A percentile compares a stretch with the other conserved stretches of the same genome.
Evolutionary conservation across 108 stramenopile species (phyloP).

Genomic region (Aurantiochytrium sp.): DNA sequence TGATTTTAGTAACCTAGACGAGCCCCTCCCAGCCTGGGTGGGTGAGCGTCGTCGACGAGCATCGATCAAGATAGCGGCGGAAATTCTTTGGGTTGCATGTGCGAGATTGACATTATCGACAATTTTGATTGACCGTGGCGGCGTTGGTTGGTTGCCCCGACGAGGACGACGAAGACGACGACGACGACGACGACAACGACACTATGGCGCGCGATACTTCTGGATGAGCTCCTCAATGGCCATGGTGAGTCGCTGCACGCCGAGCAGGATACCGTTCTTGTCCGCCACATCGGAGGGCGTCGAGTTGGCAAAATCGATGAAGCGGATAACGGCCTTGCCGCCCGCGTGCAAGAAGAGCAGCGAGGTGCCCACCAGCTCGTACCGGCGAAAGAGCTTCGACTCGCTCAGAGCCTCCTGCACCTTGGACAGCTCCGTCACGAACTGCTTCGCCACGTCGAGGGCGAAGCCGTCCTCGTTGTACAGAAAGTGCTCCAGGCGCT

Average conservation of each 20-base stretch:
- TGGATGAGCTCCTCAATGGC: background rate
- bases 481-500: background rate
- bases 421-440: background rate
- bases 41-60: too few species aligned
- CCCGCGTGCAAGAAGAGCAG: background rate
- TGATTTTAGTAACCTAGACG: too few species aligned
- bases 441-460: background rate
- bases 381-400: background rate
- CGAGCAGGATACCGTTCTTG: background rate
- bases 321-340: background rate
- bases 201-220: background rate
- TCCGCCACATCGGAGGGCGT: background rate
- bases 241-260: slow-evolving; percentile 6
- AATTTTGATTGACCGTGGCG: background rate
- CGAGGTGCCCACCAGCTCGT: slow-evolving; percentile 20
- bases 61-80: too few species aligned
- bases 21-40: too few species aligned
- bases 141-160: too few species aligned
- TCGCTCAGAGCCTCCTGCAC: background rate
- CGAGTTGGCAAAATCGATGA: slow-evolving; percentile 23
- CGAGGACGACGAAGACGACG: too few species aligned
- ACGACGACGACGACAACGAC: too few species aligned
- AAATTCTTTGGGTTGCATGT: too few species aligned
- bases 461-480: slow-evolving; percentile 2
- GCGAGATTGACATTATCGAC: background rate